Conservation (phyloP, 2,329 filamentous ascomycete species). For the Calcarisporium arbuscula region DNA sequence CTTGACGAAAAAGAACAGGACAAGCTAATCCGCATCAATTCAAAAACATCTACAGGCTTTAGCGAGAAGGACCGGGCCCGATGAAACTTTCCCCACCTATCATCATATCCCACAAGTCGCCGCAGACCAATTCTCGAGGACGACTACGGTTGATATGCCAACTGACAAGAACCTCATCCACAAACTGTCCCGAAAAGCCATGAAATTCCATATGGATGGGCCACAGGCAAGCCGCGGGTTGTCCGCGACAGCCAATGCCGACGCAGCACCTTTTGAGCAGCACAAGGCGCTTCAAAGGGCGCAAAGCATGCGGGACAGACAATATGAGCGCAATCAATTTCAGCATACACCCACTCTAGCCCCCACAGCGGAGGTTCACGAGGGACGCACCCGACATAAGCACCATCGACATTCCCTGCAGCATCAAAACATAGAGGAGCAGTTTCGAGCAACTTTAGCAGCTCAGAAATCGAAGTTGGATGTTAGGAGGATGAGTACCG, state of each 20-base stretch:
- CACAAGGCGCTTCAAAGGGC: conserved; percentile 28
- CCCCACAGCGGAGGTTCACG: conserved; percentile 26
- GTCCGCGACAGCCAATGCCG: conserved; percentile 16
- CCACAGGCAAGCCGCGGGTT: conserved; percentile 14
- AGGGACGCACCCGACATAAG: too few species aligned
- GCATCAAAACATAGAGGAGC: too few species aligned
- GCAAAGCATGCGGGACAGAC: conserved; percentile 31
- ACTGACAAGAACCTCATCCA: conserved; percentile 31
- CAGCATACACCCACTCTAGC: conserved; percentile 32
- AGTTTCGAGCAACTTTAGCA: too few species aligned
- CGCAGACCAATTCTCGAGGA: conserved; percentile 47
- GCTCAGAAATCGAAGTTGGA: too few species aligned
- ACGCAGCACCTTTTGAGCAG: conserved; percentile 27
- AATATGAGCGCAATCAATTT: conserved; percentile 37
- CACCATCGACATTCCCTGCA: conserved; percentile 8
- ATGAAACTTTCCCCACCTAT: conserved; percentile 22
- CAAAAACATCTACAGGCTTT: conserved; percentile 10
- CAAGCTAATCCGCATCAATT: conserved; percentile 4
- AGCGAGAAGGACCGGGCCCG: conserved; percentile 10
- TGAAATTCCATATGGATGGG: conserved; percentile 33
- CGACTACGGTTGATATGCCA: conserved; percentile 40
- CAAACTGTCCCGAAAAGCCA: conserved; percentile 35
- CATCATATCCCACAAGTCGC: conserved; percentile 49
- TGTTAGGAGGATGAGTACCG: conserved; percentile 30
- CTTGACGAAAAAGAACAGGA: conserved; percentile 2